Percentiles rank a stretch among this genome's conserved stretches.
Conservation (phyloP, 2,329 filamentous ascomycete species). For the Colletotrichum gigasporum region DNA sequence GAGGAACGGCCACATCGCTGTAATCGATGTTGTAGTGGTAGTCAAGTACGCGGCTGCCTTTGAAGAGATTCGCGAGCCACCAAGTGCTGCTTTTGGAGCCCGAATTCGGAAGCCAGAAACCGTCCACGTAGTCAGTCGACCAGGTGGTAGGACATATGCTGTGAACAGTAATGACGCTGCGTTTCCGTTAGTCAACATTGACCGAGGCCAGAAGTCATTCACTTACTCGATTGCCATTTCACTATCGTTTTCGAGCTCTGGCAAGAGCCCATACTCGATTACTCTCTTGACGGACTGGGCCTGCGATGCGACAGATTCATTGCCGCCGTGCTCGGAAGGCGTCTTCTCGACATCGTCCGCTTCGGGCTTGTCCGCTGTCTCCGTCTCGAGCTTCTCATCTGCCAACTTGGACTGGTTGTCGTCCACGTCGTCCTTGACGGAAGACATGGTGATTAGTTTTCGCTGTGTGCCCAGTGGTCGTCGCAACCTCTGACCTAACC, state of each 20-base stretch:
- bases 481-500: too few species aligned
- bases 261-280: not conserved
- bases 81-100: not conserved
- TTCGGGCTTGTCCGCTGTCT: too few species aligned
- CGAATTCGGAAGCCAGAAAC: not conserved
- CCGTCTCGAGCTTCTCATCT: too few species aligned
- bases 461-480: too few species aligned
- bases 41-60: not conserved
- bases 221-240: not conserved
- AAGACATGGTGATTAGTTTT: too few species aligned
- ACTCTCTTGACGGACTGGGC: too few species aligned
- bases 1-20: not conserved
- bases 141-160: not conserved
- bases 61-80: not conserved
- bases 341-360: too few species aligned
- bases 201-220: too few species aligned
- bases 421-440: too few species aligned
- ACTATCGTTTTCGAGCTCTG: not conserved
- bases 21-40: not conserved
- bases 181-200: not conserved
- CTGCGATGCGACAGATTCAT: too few species aligned
- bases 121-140: not conserved
- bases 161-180: constrained; percentile 6
- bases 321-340: too few species aligned
- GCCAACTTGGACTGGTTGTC: too few species aligned